Evolutionary conservation across 352 stramenopile species (phyloP).

Genomic region (Globisporangium okanoganense): DNA sequence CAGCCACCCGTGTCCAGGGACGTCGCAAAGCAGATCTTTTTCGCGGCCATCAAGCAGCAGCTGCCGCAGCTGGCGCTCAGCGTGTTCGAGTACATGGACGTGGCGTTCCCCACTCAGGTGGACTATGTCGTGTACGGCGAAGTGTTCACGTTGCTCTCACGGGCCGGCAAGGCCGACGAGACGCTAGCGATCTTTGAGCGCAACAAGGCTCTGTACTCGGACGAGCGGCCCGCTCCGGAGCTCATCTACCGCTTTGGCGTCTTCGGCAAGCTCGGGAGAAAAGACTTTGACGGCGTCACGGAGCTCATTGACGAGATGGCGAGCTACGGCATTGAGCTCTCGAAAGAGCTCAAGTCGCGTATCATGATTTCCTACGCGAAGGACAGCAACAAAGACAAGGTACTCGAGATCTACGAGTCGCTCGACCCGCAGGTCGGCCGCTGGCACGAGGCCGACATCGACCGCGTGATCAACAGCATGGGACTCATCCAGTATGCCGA

Average conservation of each 20-base stretch:
- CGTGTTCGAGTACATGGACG: slow-evolving; percentile 40
- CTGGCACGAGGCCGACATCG: slow-evolving; percentile 44
- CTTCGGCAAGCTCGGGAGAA: slow-evolving; percentile 31
- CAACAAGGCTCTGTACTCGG: slow-evolving; percentile 22
- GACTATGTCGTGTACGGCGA: slow-evolving; percentile 41
- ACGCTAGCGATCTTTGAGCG: slow-evolving; percentile 32
- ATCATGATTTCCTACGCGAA: slow-evolving; percentile 42
- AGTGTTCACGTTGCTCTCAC: slow-evolving; percentile 33
- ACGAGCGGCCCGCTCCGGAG: slow-evolving; percentile 27
- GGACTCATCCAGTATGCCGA: slow-evolving; percentile 32
- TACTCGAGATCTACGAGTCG: slow-evolving; percentile 29
- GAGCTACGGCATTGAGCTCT: slow-evolving; percentile 19
- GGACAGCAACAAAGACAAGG: slow-evolving; percentile 23
- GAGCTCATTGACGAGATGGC: slow-evolving; percentile 37
- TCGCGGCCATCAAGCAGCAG: slow-evolving; percentile 21
- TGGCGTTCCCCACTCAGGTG: slow-evolving; percentile 23
- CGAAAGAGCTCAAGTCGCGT: slow-evolving; percentile 40
- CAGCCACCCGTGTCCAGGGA: slow-evolving; percentile 9
- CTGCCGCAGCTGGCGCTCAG: slow-evolving; percentile 27
- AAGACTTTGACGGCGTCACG: slow-evolving; percentile 28
- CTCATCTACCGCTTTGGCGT: slow-evolving; percentile 63
- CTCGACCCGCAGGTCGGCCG: slow-evolving; percentile 25
- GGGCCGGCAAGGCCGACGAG: slow-evolving; percentile 14
- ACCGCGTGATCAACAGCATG: slow-evolving; percentile 50
- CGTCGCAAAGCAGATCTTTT: slow-evolving; percentile 31